Evolutionary conservation across 352 stramenopile species (phyloP), one percentile per base, ranked within the genome.

Genomic region (Saprolegnia diclina): DNA sequence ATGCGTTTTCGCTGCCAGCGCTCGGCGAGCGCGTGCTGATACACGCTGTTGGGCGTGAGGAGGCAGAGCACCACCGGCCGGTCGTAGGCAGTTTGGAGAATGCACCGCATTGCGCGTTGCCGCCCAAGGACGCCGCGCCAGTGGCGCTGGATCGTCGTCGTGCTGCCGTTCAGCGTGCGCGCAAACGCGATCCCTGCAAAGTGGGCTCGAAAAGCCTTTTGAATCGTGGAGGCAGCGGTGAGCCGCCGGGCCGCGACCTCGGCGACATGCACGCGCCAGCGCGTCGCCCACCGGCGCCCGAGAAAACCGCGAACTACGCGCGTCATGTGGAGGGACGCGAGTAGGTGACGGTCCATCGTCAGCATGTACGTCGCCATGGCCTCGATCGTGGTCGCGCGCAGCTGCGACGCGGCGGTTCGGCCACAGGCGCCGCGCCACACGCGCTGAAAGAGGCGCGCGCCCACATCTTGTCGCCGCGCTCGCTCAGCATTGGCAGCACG

Each of bases 1-100:
- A 90, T 80, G 16, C 77, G 80, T 35, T 85, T 87, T 26, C 16
- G 64, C 62, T 89, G 88, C 85, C 85, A 93, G 53, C 45, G 38
- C 5, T 81, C 42, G 13, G 82, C 83, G 5, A 93, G 63, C 13
- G 75, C 69, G 0, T 74, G 76, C 16, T 80, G 83, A 74, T 81
- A 93, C 46, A 93, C 84, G 29, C 79, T 79, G 45, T 72, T 55
- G 6, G 67, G 42, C 42, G 70, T 35, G 7, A 90, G 71, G 14
- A 91, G 74, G 22, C 63, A 69, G 19, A 69, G 48, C 32, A 69
- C 45, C 13, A 69, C 26, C 4, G 63, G 45, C 2, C 21, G 55
- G 1, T 56, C 45, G 59, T 87, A 93, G n/a, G 77, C 73, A 4
- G 4, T 9, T 9, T 35, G 11, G 26, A 93, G 64, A 0, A 93